phyloP scores from a whole-genome alignment of 208 protist genomes.

The Leishmania lainsoni region DNA sequence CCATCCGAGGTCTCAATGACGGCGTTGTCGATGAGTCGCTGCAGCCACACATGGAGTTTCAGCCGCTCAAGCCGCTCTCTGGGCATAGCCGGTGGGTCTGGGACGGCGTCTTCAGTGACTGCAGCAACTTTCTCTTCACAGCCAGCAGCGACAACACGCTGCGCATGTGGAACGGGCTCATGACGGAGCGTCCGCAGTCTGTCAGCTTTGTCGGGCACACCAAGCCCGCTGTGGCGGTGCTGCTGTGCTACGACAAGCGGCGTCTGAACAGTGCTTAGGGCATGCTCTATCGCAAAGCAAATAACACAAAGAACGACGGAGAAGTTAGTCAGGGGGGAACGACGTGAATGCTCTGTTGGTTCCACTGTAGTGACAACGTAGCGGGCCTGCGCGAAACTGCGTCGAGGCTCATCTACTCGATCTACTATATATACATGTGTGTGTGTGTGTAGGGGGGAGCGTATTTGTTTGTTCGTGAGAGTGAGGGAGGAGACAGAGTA shows the following conservation, averaged over 20 bases:
- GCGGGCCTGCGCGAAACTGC: neutral
- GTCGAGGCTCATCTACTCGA: neutral
- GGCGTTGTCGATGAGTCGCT: slow-evolving; percentile 47
- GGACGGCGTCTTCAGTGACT: slow-evolving; percentile 85
- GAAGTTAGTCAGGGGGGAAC: neutral
- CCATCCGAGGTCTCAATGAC: slow-evolving; percentile 30
- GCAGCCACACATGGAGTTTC: slow-evolving; percentile 44
- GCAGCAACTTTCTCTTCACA: slow-evolving; percentile 71
- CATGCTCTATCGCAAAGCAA: no score
- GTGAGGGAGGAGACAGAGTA: neutral
- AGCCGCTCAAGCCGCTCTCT: slow-evolving; percentile 59
- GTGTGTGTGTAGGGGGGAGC: no score
- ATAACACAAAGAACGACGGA: neutral
- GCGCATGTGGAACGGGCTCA: slow-evolving; percentile 75
- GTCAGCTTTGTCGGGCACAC: slow-evolving; percentile 73
- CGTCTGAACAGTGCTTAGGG: slow-evolving; percentile 3
- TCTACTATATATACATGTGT: neutral
- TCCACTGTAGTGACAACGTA: neutral
- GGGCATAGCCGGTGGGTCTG: slow-evolving; percentile 88
- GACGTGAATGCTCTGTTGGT: neutral
- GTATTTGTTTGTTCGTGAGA: no score
- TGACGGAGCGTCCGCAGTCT: slow-evolving; percentile 63
- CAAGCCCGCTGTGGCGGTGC: slow-evolving; percentile 74
- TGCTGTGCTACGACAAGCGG: slow-evolving; percentile 39
- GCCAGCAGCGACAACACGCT: slow-evolving; percentile 81